phyloP scores from a whole-genome alignment of 805 yeast species.

The Candida wancherniae region DNA sequence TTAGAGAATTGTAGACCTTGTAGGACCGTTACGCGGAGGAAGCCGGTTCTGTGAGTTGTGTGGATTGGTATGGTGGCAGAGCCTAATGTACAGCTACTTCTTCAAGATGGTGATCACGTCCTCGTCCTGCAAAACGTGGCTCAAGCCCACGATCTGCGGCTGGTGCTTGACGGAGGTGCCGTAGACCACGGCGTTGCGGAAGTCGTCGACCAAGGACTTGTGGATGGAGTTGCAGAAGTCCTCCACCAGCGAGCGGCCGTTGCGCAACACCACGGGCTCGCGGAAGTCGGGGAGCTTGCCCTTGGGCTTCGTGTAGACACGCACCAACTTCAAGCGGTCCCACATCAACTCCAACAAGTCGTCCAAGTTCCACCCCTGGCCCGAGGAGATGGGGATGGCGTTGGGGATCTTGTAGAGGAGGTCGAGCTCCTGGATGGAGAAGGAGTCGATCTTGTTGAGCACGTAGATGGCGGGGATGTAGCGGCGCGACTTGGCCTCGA shows the following conservation, averaged over 20 bases:
- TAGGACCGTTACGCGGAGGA: too few species aligned
- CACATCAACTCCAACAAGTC: conserved; percentile 94
- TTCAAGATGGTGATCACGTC: conserved; percentile 95
- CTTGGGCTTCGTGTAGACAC: conserved; percentile 97
- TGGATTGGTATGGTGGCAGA: neutral
- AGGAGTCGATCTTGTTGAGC: conserved; percentile 91
- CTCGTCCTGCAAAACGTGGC: conserved; percentile 84
- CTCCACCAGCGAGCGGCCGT: conserved; percentile 78
- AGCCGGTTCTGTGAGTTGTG: too few species aligned
- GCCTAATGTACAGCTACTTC: conserved; percentile 34
- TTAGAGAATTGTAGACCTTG: too few species aligned
- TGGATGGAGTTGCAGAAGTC: conserved; percentile 97
- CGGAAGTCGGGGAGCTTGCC: conserved; percentile 89
- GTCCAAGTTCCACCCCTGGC: conserved; percentile 95
- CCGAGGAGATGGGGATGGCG: conserved; percentile 96
- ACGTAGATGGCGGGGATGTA: conserved; percentile 96
- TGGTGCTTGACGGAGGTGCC: conserved; percentile 97
- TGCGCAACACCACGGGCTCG: conserved; percentile 90
- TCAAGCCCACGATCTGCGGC: conserved; percentile 91
- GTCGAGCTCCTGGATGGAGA: conserved; percentile 90
- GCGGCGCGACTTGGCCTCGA: conserved; percentile 85
- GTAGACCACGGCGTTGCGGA: conserved; percentile 86
- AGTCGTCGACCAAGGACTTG: conserved; percentile 88
- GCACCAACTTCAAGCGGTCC: conserved; percentile 82
- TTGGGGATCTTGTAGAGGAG: conserved; percentile 87